Conservation (phyloP, 139 green algal species). For the Coelastrella sp. region DNA sequence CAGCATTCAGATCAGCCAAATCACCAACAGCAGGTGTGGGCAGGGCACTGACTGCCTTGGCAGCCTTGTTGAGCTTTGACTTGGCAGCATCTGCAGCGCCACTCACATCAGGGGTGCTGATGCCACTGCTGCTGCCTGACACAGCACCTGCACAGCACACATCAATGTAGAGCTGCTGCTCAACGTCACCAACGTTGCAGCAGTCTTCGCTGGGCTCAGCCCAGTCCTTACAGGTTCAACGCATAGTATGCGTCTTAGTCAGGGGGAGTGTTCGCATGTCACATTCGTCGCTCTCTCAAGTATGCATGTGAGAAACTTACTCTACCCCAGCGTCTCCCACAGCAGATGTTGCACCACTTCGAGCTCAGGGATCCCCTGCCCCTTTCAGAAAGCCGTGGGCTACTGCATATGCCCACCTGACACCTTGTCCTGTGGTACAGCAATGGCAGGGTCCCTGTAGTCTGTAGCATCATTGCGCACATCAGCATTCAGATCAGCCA, state of each 20-base stretch:
- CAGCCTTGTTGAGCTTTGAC: not conserved
- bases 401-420: not conserved
- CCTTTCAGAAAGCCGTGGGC: not conserved
- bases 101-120: not conserved
- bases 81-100: not conserved
- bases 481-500: slow-evolving; percentile 34
- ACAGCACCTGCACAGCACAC: not conserved
- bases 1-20: slow-evolving; percentile 23
- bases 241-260: no score
- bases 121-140: not conserved
- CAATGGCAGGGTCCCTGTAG: slow-evolving; percentile 41
- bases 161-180: not conserved
- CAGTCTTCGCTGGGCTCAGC: no score
- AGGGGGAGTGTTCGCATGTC: no score
- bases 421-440: slow-evolving; percentile 13
- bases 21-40: not conserved
- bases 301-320: no score
- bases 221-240: no score
- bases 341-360: not conserved
- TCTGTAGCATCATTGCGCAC: not conserved
- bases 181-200: no score
- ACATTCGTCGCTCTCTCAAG: no score
- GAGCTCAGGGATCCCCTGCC: not conserved
- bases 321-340: no score
- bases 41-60: not conserved